Evolutionary conservation across 192 early-diverging fungal species (phyloP), one percentile per base, ranked within the genome.

Genomic region (Backusella sp.): DNA sequence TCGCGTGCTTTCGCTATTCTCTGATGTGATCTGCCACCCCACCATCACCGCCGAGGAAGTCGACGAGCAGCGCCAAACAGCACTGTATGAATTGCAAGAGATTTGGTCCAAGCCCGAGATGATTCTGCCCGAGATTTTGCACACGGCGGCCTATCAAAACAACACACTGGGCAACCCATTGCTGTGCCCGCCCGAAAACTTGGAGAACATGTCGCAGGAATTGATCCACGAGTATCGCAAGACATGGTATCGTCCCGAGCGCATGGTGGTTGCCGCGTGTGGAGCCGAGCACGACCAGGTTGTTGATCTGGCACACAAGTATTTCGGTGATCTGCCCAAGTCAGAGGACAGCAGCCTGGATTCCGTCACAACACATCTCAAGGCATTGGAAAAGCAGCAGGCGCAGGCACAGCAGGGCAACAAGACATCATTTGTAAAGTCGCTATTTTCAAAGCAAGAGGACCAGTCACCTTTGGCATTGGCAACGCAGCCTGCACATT

Each of bases 81-180:
- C 94, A 35, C 77, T 91, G 0, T 97, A 93, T 87, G 98, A 99
- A 85, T 88, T 97, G 66, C 85, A 92, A n/a, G 95, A 96, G 71
- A 90, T 95, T 68, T 88, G 90, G 86, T 86, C 89, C 23, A 94
- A 97, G 73, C 91, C 95, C 1, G 95, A 96, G 35, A 89, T 93
- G 88, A 89, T 93, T 34, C 79, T 98, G 56, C 95, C 95, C 1
- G 98, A 99, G 80, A 81, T 92, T 41, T 77, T 97, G 71, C 98
- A 99, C 80, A 90, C 88, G 11, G 83, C 92, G 1, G 98, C 96
- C 2, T 99, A 88, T 76, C 82, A 87, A 65, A 78, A 86, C 19
- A 92, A 94, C 46, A 94, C 93, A 0, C 82, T 99, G 8, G 97
- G 96, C 8, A 93, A 90, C 70, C 92, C 94, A 15, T 77, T 96